A percentile compares a stretch with the other conserved stretches of the same genome.
These are phyloP conservation scores for Trichoderma hamatum DNA, from an alignment of 2,329 filamentous ascomycete genomes.

Conservation along the genomic window DNA sequence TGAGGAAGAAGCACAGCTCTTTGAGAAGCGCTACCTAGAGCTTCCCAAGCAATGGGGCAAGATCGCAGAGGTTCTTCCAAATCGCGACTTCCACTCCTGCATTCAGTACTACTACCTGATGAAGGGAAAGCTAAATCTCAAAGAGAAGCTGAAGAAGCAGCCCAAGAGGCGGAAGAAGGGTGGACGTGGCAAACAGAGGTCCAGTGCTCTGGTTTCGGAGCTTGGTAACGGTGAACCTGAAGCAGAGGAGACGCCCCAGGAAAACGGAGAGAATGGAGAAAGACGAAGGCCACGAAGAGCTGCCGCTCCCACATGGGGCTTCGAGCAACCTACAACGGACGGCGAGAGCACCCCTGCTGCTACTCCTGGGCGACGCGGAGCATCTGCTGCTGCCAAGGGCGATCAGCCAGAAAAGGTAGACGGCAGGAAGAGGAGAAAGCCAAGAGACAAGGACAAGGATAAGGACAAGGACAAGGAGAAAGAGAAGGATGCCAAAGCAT, in stretches of 20 bases:
- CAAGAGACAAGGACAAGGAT: conserved; percentile 44
- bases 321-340: conserved; percentile 62
- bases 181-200: conserved; percentile 59
- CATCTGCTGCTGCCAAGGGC: conserved; percentile 43
- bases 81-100: conserved; percentile 74
- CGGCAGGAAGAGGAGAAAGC: conserved; percentile 45
- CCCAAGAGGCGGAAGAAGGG: conserved; percentile 62
- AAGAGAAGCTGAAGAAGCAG: conserved; percentile 72
- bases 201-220: conserved; percentile 68
- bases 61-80: conserved; percentile 68
- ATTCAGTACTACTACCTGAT: conserved; percentile 87
- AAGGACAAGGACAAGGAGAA: conserved; percentile 29
- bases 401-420: conserved; percentile 52
- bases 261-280: conserved; percentile 62
- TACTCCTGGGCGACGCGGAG: conserved; percentile 60
- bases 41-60: conserved; percentile 82
- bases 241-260: conserved; percentile 54
- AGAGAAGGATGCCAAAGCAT: conserved; percentile 37
- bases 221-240: conserved; percentile 63
- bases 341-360: conserved; percentile 62
- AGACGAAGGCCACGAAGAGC: conserved; percentile 64
- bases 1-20: conserved; percentile 67
- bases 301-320: conserved; percentile 72
- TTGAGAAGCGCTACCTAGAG: conserved; percentile 75
- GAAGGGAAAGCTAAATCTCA: conserved; percentile 74